Conservation (phyloP, 2,329 filamentous ascomycete genomes). For the Xylaria digitata region DNA sequence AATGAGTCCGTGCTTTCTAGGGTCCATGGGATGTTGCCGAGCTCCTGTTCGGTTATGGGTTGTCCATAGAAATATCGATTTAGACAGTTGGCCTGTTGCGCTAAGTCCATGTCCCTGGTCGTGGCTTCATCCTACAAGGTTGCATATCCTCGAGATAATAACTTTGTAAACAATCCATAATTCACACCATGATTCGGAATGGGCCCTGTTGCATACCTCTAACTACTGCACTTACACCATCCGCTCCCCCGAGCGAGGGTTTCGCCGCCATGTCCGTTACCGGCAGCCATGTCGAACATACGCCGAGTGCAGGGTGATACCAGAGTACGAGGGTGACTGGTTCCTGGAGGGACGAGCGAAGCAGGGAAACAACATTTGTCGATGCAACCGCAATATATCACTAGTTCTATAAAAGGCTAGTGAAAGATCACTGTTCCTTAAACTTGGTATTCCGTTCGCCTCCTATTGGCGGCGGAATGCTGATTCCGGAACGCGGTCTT, state of each 20-base stretch:
- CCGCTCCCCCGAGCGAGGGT: not conserved
- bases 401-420: constrained; percentile 3
- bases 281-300: not conserved
- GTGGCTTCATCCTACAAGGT: not conserved
- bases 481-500: not conserved
- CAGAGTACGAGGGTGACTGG: not conserved
- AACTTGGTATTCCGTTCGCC: not conserved
- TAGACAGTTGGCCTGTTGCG: not conserved
- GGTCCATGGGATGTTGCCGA: not conserved
- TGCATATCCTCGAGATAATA: not conserved
- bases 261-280: not conserved
- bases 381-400: not conserved
- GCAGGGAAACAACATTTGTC: constrained; percentile 2
- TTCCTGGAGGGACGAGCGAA: not conserved
- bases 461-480: constrained; percentile 15
- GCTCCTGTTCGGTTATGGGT: not conserved
- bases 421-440: not conserved
- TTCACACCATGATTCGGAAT: not conserved
- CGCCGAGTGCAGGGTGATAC: constrained; percentile 2
- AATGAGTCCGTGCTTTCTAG: not conserved
- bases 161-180: not conserved
- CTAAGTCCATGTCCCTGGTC: not conserved
- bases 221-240: not conserved
- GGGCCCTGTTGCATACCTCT: not conserved
- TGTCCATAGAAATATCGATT: not conserved